A percentile compares a stretch with the other conserved stretches of the same genome.
phyloP scores from a whole-genome alignment of 768 basidiomycete genomes.

The Termitomyces sp. region DNA sequence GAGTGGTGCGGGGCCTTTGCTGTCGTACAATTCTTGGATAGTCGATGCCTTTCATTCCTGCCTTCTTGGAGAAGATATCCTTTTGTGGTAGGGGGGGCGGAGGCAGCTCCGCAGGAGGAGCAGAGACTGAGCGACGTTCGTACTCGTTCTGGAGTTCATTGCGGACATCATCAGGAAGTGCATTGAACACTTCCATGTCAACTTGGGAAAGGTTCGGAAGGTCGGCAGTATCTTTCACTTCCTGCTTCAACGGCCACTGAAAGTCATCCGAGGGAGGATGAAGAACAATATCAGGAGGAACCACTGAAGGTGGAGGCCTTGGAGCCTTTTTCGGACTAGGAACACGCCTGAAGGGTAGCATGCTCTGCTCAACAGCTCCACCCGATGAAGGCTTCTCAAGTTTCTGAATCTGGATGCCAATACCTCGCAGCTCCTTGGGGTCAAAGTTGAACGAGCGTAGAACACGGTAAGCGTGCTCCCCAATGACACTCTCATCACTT shows the following conservation, averaged over 20 bases:
- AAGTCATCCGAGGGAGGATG: constrained; percentile 14
- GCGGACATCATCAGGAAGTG: constrained; percentile 64
- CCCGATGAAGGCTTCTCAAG: constrained; percentile 50
- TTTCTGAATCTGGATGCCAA: constrained; percentile 89
- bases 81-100: constrained; percentile 13
- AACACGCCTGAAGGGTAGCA: constrained; percentile 46
- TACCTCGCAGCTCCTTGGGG: constrained; percentile 82
- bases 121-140: constrained; percentile 51
- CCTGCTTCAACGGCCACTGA: constrained; percentile 3
- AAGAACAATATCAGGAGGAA: constrained; percentile 10
- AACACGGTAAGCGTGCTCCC: constrained; percentile 70
- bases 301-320: constrained; percentile 1
- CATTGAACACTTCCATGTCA: constrained; percentile 63
- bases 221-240: constrained; percentile 24
- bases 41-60: constrained; percentile 31
- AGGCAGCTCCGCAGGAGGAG: constrained; percentile 24
- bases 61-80: constrained; percentile 25
- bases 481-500: constrained; percentile 66
- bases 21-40: constrained; percentile 58
- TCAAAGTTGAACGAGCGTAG: constrained; percentile 72
- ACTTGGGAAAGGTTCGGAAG: constrained; percentile 75
- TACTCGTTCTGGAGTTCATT: constrained; percentile 66
- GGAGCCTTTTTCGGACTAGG: constrained; percentile 12
- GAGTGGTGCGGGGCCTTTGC: constrained; percentile 46
- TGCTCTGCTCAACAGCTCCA: constrained; percentile 40